Conservation (phyloP, 805 yeast species). For the Metschnikowia drakensbergensis region DNA sequence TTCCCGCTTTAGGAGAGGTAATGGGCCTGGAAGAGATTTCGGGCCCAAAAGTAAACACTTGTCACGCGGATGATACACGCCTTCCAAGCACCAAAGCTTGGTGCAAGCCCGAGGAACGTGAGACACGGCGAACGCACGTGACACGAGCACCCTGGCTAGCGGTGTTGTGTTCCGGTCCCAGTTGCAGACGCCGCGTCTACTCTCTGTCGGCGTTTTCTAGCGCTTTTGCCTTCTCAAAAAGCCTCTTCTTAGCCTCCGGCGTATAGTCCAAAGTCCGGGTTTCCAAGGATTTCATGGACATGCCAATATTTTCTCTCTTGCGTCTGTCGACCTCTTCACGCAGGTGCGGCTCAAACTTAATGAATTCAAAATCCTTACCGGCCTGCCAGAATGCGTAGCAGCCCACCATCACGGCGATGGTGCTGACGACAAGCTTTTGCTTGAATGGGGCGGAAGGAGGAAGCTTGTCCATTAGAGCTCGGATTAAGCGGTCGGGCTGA, state of each 20-base stretch:
- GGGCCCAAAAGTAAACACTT: conserved; percentile 1
- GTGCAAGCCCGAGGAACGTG: neutral
- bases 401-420: conserved; percentile 35
- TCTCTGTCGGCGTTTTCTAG: neutral
- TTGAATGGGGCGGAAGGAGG: conserved; percentile 34
- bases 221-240: conserved; percentile 15
- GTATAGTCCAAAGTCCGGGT: conserved; percentile 39
- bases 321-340: conserved; percentile 38
- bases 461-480: conserved; percentile 16
- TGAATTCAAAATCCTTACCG: conserved; percentile 38
- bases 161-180: neutral
- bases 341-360: conserved; percentile 37
- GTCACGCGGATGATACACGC: neutral
- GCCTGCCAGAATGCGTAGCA: conserved; percentile 30
- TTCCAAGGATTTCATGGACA: conserved; percentile 30
- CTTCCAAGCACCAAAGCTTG: neutral
- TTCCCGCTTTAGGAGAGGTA: conserved; percentile 1
- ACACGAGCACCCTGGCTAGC: too few relatives aligned
- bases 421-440: conserved; percentile 34
- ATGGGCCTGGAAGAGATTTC: neutral
- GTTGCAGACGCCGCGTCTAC: neutral
- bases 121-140: too few relatives aligned
- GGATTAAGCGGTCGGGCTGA: neutral
- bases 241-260: conserved; percentile 40
- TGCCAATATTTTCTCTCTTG: conserved; percentile 29